Evolutionary conservation across 441 rosid genomes (phyloP), one percentile per base, ranked within the genome.

Genomic region (Dalechampia spathulata): DNA sequence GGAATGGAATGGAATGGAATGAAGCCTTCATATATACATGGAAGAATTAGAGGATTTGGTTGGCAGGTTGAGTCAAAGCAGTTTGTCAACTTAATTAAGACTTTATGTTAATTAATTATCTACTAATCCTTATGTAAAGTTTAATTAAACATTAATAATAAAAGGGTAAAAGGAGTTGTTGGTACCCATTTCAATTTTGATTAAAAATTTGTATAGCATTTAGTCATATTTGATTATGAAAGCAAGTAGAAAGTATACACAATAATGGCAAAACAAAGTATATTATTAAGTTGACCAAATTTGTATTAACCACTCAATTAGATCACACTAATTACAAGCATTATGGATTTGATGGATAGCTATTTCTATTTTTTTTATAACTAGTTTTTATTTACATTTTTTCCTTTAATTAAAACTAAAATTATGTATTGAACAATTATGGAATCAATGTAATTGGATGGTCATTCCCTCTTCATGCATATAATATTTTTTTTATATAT

Each of bases 81-180:
- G n/a, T n/a, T 38, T 49, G 36, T 17, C 7, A 45, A 10, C 16
- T 39, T 12, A 11, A 12, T 38, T 12, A 15, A 26, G 19, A 56
- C n/a, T 28, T 30, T 3, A 3, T 30, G 4, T 3, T 30, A 3
- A 3, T 30, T 30, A 30, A 30, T 30, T 4, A 3, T 3, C 4
- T 30, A 30, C 34, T 30, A 30, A 30, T 8, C 8, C 8, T 30
- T 30, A 3, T 30, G 17, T 16, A 36, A 22, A 22, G 7, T 30
- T 30, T 30, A 3, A 8, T 30, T 30, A 30, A 30, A 6, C 47
- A 58, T 30, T 4, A 30, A 8, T 4, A 30, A 3, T n/a, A 12
- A 19, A 0, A 26, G 37, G 19, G n/a, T 26, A 38, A 47, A 76
- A 55, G 83, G 76, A 80, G 81, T 75, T 60, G 83, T 70, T 75